Percentiles rank a stretch among this genome's conserved stretches.
phyloP scores from a whole-genome alignment of 345 rosid genomes.

The Arabidopsis arenosa region DNA sequence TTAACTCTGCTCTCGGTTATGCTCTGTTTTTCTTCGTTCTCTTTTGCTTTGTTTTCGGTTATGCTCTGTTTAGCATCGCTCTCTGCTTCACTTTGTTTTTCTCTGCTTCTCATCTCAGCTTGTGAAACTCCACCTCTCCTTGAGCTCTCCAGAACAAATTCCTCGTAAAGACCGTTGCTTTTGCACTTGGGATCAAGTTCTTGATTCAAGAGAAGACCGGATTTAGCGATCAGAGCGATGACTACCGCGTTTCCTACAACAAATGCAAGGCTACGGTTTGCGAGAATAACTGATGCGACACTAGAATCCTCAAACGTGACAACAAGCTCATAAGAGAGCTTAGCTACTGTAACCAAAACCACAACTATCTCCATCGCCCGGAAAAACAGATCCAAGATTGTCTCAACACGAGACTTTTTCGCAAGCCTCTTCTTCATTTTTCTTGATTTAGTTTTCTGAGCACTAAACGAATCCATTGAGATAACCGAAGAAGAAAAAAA shows the following conservation, averaged over 20 bases:
- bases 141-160: slow-evolving; percentile 54
- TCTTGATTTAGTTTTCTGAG: slow-evolving; percentile 52
- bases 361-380: slow-evolving; percentile 59
- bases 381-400: slow-evolving; percentile 53
- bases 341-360: slow-evolving; percentile 56
- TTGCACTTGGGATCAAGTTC: slow-evolving; percentile 38
- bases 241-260: slow-evolving; percentile 74
- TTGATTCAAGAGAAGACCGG: slow-evolving; percentile 56
- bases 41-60: slow-evolving; percentile 4
- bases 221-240: slow-evolving; percentile 64
- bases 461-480: slow-evolving; percentile 66
- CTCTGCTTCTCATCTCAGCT: slow-evolving; percentile 33
- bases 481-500: neutral
- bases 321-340: slow-evolving; percentile 58
- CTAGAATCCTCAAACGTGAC: slow-evolving; percentile 63
- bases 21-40: slow-evolving; percentile 18
- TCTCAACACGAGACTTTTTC: slow-evolving; percentile 54
- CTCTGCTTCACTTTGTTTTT: slow-evolving; percentile 34
- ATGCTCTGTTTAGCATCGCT: slow-evolving; percentile 4
- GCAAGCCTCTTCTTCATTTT: slow-evolving; percentile 56
- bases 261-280: slow-evolving; percentile 73
- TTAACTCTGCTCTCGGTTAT: slow-evolving; percentile 2
- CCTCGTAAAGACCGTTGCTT: slow-evolving; percentile 52
- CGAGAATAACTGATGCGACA: slow-evolving; percentile 49
- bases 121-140: slow-evolving; percentile 38